phyloP scores from a whole-genome alignment of 208 protist genomes.

The Trypanosoma platydactyli region DNA sequence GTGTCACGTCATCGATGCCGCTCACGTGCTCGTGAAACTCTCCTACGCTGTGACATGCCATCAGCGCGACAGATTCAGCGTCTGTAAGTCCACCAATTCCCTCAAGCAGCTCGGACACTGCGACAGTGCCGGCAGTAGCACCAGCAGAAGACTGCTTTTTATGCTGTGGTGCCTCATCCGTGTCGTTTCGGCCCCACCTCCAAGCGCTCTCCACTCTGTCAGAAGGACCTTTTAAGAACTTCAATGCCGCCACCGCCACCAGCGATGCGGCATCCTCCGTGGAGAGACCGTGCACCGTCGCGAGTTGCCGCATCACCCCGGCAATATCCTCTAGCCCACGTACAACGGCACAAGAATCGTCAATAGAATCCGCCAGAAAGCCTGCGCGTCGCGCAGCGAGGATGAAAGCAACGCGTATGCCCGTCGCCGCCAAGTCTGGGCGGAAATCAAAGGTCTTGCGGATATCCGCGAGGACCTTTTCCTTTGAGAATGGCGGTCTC shows the following conservation, averaged over 20 bases:
- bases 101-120: conserved; percentile 56
- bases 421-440: conserved; percentile 75
- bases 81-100: conserved; percentile 64
- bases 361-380: conserved; percentile 49
- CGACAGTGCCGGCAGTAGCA: background rate
- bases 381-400: conserved; percentile 79
- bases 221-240: conserved; percentile 69
- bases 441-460: conserved; percentile 76
- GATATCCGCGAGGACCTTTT: conserved; percentile 51
- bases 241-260: conserved; percentile 63
- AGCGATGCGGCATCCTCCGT: conserved; percentile 75
- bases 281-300: conserved; percentile 43
- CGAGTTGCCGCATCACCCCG: conserved; percentile 64
- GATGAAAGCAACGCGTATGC: conserved; percentile 76
- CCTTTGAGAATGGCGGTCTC: conserved; percentile 60
- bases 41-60: conserved; percentile 83
- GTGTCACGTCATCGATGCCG: conserved; percentile 63
- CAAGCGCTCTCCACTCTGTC: conserved; percentile 51
- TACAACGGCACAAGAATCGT: conserved; percentile 80
- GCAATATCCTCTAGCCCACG: conserved; percentile 72
- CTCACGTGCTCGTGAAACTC: conserved; percentile 87
- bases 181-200: conserved; percentile 87
- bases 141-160: conserved; percentile 28
- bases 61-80: conserved; percentile 81
- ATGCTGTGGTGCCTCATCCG: conserved; percentile 46